A percentile compares a stretch with the other conserved stretches of the same genome.
These are phyloP conservation scores for Melastoma candidum DNA, from an alignment of 441 rosid species.

Conservation along the genomic window DNA sequence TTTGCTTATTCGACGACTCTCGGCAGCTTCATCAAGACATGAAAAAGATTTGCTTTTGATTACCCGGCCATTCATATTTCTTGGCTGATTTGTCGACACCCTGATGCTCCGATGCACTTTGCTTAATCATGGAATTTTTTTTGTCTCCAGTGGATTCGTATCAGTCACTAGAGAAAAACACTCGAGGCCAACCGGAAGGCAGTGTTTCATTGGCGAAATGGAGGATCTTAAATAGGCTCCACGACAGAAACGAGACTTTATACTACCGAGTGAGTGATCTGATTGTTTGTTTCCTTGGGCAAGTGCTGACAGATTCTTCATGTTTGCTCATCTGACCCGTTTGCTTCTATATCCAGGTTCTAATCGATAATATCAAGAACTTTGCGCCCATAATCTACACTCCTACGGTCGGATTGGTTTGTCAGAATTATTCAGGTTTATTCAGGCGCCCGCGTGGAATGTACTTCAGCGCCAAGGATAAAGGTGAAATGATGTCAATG, in stretches of 20 bases:
- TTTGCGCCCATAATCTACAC: constrained; percentile 95
- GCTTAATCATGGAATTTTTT: constrained; percentile 1
- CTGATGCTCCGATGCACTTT: too few species aligned
- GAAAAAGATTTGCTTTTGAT: too few species aligned
- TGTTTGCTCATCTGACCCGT: neutral
- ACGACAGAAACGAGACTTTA: constrained; percentile 95
- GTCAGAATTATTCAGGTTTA: constrained; percentile 95
- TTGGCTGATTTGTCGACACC: too few species aligned
- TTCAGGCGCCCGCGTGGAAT: constrained; percentile 98
- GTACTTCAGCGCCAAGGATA: constrained; percentile 99
- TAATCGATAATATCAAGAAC: constrained; percentile 87
- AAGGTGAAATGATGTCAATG: constrained; percentile 99
- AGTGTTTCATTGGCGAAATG: constrained; percentile 79
- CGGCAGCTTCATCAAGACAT: too few species aligned
- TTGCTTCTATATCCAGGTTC: constrained; percentile 42
- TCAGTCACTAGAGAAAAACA: constrained; percentile 80
- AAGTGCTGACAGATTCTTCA: constrained; percentile 6
- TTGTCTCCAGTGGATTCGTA: constrained; percentile 69
- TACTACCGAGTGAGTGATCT: constrained; percentile 61
- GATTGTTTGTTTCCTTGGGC: too few species aligned
- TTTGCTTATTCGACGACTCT: too few species aligned
- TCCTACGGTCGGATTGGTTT: constrained; percentile 92
- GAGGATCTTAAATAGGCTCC: constrained; percentile 94
- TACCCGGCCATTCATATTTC: too few species aligned
- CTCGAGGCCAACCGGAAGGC: constrained; percentile 48